A percentile compares a stretch with the other conserved stretches of the same genome.
Conservation (phyloP, 2,329 filamentous ascomycete genomes). For the Colletotrichum falcatum region DNA sequence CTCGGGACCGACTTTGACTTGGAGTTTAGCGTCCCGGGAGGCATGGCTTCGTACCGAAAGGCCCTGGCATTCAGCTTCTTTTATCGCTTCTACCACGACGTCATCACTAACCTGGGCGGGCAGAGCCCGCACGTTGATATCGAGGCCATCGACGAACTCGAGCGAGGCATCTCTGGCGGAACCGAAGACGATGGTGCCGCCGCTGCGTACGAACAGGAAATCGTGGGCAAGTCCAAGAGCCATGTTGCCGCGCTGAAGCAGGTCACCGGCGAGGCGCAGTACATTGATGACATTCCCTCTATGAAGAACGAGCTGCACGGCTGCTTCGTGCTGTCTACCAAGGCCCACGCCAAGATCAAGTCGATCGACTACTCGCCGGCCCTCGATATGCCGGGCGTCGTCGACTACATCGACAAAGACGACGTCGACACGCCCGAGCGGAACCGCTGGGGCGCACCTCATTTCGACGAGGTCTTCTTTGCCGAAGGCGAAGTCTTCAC, state of each 20-base stretch:
- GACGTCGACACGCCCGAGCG: constrained; percentile 83
- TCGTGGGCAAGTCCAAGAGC: constrained; percentile 86
- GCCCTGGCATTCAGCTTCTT: constrained; percentile 93
- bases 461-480: constrained; percentile 89
- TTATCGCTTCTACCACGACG: constrained; percentile 95
- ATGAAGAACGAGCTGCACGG: constrained; percentile 91
- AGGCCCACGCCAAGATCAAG: constrained; percentile 86
- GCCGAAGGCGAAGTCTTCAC: constrained; percentile 91
- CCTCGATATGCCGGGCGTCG: constrained; percentile 86
- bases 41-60: constrained; percentile 97
- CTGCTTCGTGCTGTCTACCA: constrained; percentile 88
- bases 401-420: constrained; percentile 83
- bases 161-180: constrained; percentile 84
- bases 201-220: constrained; percentile 81
- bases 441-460: constrained; percentile 91
- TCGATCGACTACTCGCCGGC: constrained; percentile 82
- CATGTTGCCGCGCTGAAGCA: constrained; percentile 95
- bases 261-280: constrained; percentile 92
- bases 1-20: constrained; percentile 92
- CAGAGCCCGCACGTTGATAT: constrained; percentile 67
- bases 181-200: constrained; percentile 81
- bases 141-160: constrained; percentile 85
- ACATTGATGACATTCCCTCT: constrained; percentile 93
- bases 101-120: constrained; percentile 72
- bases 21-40: constrained; percentile 89